Evolutionary conservation across 2,329 filamentous ascomycete genomes (phyloP), one percentile per base, ranked within the genome.

Genomic region (Diaporthe batatas): DNA sequence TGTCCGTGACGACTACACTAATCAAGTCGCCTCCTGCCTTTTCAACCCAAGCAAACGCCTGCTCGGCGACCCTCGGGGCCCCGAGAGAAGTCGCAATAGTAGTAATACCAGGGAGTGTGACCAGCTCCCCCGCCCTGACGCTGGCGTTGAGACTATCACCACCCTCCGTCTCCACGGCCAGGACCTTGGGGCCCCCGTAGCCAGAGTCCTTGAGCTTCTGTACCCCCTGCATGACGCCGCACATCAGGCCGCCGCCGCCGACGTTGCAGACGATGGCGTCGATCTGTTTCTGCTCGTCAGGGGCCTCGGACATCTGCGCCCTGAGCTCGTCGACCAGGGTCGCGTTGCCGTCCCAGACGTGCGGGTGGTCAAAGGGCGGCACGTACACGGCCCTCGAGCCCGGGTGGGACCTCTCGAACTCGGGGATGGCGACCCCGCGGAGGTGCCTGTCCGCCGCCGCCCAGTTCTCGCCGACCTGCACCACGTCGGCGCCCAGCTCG

Each of bases 131-230:
- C 4, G 86, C 85, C 42, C 84, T 80, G 10, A 95, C 80, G 29
- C 89, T 87, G 23, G 87, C 83, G 29, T 87, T 82, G 21, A 96
- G 84, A 0, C 90, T 91, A 68, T 94, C 89, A 0, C 93, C 92
- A 18, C 94, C 94, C 0, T 83, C 79, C 0, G 94, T 96, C 83
- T 96, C 94, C 49, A 94, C 85, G 1, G 92, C 93, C 34, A 96
- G 79, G 18, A 96, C 86, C 47, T 83, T 85, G 77, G 79, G 79
- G 78, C 34, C 42, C 8, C 57, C 70, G 36, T 23, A 58, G 7
- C 58, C 57, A 11, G 70, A 18, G 14, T 65, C 78, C 75, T 74
- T 82, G 75, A 76, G 80, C 49, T 83, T 80, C 75, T 90, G 86
- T 42, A 93, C 81, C 0, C 91, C 92, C 77, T 89, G 83, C 78